These are phyloP conservation scores for Sphaerulina vaccinii DNA, from an alignment of 2,329 filamentous ascomycete species.

Conservation along the genomic window DNA sequence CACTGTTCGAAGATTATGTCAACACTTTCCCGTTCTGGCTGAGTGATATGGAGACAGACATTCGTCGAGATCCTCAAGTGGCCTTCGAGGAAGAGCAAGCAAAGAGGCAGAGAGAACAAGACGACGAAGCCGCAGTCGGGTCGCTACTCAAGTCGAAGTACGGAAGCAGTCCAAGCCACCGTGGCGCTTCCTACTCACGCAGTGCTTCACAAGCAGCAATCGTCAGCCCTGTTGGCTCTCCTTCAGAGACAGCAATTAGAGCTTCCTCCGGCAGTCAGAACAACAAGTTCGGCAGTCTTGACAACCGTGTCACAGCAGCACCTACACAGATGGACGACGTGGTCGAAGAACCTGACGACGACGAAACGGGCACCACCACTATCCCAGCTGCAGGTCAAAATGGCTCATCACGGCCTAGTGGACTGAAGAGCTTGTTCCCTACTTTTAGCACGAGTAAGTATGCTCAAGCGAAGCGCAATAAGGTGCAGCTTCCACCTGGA, in stretches of 20 bases:
- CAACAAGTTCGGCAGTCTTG: constrained; percentile 18
- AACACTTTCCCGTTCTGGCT: constrained; percentile 97
- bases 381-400: constrained; percentile 21
- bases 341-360: constrained; percentile 49
- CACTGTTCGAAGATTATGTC: constrained; percentile 89
- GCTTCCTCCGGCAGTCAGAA: constrained; percentile 12
- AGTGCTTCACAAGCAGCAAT: constrained; percentile 61
- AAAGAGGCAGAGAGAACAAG: constrained; percentile 73
- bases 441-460: constrained; percentile 80
- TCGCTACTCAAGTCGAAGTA: constrained; percentile 67
- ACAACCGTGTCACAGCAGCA: constrained; percentile 19
- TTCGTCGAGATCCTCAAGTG: constrained; percentile 84
- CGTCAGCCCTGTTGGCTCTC: constrained; percentile 67
- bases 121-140: constrained; percentile 85
- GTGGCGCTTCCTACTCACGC: constrained; percentile 17
- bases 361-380: constrained; percentile 46
- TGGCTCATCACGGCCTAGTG: constrained; percentile 49
- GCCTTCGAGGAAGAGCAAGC: constrained; percentile 92
- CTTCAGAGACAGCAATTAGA: constrained; percentile 34
- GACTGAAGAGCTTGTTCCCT: constrained; percentile 71
- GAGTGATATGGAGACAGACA: constrained; percentile 85
- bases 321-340: constrained; percentile 36
- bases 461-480: constrained; percentile 52
- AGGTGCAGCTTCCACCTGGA: constrained; percentile 71
- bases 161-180: constrained; percentile 36